phyloP scores from a whole-genome alignment of 2,329 filamentous ascomycete genomes.

The Paracorniculantispora psalliotae region DNA sequence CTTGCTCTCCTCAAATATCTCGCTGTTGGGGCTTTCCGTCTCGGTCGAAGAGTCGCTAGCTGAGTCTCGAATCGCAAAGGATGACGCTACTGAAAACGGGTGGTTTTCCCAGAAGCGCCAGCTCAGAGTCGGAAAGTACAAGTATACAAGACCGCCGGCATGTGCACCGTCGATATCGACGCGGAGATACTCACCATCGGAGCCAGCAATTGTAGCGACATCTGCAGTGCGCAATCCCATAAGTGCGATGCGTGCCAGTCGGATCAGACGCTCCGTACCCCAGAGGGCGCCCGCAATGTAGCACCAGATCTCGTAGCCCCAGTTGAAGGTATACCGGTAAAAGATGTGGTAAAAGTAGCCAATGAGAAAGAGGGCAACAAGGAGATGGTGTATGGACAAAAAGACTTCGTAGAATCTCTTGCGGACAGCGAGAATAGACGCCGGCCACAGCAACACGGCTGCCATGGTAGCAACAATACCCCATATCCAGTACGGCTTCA shows the following conservation, averaged over 20 bases:
- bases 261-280: conserved; percentile 25
- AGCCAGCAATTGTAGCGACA: conserved; percentile 21
- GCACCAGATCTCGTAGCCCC: conserved; percentile 35
- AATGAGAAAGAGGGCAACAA: conserved; percentile 29
- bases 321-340: conserved; percentile 29
- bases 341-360: conserved; percentile 33
- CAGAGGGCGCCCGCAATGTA: conserved; percentile 29
- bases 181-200: conserved; percentile 27
- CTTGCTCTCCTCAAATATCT: not conserved
- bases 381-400: conserved; percentile 26
- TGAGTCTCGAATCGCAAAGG: not conserved
- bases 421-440: conserved; percentile 24
- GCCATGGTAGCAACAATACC: conserved; percentile 28
- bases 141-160: conserved; percentile 27
- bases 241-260: conserved; percentile 22
- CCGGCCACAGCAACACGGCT: conserved; percentile 21
- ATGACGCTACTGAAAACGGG: conserved; percentile 28
- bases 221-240: conserved; percentile 21
- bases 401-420: conserved; percentile 31
- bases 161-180: conserved; percentile 25
- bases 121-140: conserved; percentile 30
- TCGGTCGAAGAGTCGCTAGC: not conserved
- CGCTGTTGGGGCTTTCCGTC: not conserved
- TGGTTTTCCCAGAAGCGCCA: conserved; percentile 35
- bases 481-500: conserved; percentile 29